phyloP scores from a whole-genome alignment of 148 eudicot genomes.

The Camellia granthamiana region DNA sequence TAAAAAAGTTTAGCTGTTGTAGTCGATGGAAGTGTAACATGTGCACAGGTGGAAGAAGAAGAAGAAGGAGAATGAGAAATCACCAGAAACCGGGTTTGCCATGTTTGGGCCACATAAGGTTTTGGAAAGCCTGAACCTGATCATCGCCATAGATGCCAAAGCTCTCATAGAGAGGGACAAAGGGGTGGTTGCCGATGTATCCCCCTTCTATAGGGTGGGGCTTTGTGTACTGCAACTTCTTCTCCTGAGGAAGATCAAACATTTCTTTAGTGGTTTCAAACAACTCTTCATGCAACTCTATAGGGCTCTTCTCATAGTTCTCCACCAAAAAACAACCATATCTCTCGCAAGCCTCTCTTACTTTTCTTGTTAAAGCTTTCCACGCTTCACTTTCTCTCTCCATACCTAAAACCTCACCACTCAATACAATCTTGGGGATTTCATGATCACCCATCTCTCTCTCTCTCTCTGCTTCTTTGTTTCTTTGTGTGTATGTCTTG shows the following conservation, averaged over 20 bases:
- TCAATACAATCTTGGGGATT: too few species aligned
- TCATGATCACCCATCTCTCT: too few species aligned
- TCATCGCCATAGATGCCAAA: background rate
- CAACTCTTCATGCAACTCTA: background rate
- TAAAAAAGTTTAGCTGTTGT: background rate
- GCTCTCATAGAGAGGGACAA: constrained; percentile 3
- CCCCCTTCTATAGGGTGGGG: background rate
- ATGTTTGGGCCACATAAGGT: background rate
- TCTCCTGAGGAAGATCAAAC: background rate
- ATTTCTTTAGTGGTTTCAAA: background rate
- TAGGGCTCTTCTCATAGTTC: background rate
- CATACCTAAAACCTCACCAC: too few species aligned
- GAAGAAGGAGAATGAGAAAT: background rate
- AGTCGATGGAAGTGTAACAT: background rate
- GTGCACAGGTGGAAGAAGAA: background rate
- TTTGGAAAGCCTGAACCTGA: background rate
- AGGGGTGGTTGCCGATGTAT: background rate
- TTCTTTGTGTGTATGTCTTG: too few species aligned
- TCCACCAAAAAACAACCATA: too few species aligned
- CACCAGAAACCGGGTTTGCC: background rate
- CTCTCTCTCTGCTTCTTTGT: too few species aligned
- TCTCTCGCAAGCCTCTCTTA: too few species aligned
- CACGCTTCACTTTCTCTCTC: too few species aligned
- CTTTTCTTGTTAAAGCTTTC: too few species aligned
- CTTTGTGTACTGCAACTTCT: background rate